phyloP scores from a whole-genome alignment of 345 rosid genomes.

The Tarenaya hassleriana region DNA sequence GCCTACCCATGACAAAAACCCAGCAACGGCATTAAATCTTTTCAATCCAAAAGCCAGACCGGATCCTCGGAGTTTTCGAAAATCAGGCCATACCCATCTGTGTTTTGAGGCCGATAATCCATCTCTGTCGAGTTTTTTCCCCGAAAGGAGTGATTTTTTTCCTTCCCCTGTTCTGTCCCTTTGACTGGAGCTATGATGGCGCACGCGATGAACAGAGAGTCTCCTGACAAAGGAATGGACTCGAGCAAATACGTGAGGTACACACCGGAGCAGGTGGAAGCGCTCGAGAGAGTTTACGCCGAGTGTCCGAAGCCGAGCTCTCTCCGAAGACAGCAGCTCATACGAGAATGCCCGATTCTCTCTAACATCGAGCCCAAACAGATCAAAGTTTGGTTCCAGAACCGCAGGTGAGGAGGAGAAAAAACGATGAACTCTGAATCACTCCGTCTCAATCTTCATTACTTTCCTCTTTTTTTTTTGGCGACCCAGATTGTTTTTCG shows the following conservation, averaged over 20 bases:
- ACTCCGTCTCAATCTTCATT: too few species aligned
- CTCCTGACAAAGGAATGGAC: slow-evolving; percentile 32
- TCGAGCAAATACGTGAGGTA: slow-evolving; percentile 35
- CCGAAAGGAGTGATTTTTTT: not conserved
- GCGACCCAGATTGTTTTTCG: not conserved
- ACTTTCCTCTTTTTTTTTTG: too few species aligned
- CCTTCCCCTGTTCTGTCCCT: not conserved
- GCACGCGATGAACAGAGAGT: slow-evolving; percentile 34
- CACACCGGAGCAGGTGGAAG: slow-evolving; percentile 35
- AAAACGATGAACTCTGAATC: too few species aligned
- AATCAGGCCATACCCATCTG: too few species aligned
- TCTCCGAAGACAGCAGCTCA: slow-evolving; percentile 31
- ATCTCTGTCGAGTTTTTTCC: not conserved
- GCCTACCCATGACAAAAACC: slow-evolving; percentile 36
- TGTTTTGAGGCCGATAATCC: too few species aligned
- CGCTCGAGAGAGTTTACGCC: slow-evolving; percentile 33
- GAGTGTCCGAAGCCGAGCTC: slow-evolving; percentile 37
- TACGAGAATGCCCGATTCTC: slow-evolving; percentile 33
- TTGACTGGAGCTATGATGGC: slow-evolving; percentile 30
- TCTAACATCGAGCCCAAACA: slow-evolving; percentile 31
- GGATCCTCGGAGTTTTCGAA: too few species aligned
- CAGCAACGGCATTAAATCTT: slow-evolving; percentile 8
- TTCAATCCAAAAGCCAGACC: too few species aligned
- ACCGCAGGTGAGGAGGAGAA: slow-evolving; percentile 25
- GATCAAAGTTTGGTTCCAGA: slow-evolving; percentile 40